A percentile compares a stretch with the other conserved stretches of the same genome.
Evolutionary conservation across 768 basidiomycete genomes (phyloP).

Genomic region (Termitomyces sp.): DNA sequence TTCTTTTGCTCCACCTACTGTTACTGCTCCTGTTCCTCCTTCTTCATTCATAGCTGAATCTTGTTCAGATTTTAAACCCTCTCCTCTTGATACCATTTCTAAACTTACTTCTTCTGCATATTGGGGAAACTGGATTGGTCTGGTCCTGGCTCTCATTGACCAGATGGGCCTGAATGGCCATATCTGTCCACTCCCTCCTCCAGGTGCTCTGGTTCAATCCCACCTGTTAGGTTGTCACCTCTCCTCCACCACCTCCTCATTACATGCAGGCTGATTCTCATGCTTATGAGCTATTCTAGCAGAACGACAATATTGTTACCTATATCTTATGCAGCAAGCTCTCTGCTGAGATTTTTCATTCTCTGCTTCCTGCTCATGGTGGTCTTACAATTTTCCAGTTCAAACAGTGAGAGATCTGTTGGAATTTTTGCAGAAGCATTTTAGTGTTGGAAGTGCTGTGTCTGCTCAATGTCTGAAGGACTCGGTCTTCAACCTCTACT

Average conservation of each 20-base stretch:
- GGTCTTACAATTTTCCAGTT: no score
- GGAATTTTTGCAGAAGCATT: neutral
- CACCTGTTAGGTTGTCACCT: no score
- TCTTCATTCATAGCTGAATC: no score
- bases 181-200: neutral
- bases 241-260: neutral
- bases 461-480: neutral
- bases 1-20: no score
- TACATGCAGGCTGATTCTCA: neutral
- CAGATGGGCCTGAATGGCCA: neutral
- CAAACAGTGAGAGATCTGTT: no score
- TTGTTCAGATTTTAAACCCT: neutral
- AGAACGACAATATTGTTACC: neutral
- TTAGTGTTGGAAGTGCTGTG: neutral
- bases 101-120: neutral
- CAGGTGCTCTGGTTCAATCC: neutral
- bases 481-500: neutral
- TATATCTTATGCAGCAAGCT: neutral
- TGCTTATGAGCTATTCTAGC: neutral
- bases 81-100: neutral
- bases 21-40: no score
- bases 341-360: neutral
- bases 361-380: neutral
- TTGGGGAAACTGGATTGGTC: neutral
- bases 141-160: neutral